These are phyloP conservation scores for Pistacia vera DNA, from an alignment of 345 rosid species.

Conservation along the genomic window DNA sequence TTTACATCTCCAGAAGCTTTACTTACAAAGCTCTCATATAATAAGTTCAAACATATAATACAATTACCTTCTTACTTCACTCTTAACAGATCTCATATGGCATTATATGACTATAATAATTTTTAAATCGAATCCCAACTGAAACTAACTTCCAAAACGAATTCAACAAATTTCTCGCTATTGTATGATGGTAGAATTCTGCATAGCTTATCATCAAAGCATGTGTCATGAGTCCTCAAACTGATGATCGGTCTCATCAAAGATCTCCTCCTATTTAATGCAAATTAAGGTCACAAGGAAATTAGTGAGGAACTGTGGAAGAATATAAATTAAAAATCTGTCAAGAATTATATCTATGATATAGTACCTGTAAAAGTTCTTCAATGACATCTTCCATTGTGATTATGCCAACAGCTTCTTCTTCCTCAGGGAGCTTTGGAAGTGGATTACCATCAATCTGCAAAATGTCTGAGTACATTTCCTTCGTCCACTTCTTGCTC, in stretches of 20 bases:
- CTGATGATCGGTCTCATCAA: conserved; percentile 92
- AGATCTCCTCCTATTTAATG: conserved; percentile 81
- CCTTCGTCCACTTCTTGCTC: conserved; percentile 81
- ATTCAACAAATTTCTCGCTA: conserved; percentile 8
- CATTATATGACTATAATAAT: neutral
- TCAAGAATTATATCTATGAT: neutral
- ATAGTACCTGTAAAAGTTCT: conserved; percentile 82
- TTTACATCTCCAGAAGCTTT: neutral
- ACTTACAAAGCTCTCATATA: conserved; percentile 1
- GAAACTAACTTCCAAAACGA: conserved; percentile 1
- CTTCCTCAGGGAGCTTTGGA: conserved; percentile 75
- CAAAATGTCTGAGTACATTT: conserved; percentile 66
- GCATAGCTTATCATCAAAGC: neutral
- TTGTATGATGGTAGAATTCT: neutral
- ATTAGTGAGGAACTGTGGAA: neutral
- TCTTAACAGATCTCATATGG: neutral
- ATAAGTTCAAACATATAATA: neutral
- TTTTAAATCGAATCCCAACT: neutral
- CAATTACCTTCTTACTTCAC: neutral
- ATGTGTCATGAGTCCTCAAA: conserved; percentile 62
- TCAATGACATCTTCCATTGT: conserved; percentile 99
- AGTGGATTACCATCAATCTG: conserved; percentile 67
- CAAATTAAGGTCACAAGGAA: neutral
- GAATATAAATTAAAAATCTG: neutral
- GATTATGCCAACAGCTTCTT: conserved; percentile 89